A percentile compares a stretch with the other conserved stretches of the same genome.
These are phyloP conservation scores for Colletotrichum sansevieriae DNA, from an alignment of 2,329 filamentous ascomycete species.

Conservation along the genomic window DNA sequence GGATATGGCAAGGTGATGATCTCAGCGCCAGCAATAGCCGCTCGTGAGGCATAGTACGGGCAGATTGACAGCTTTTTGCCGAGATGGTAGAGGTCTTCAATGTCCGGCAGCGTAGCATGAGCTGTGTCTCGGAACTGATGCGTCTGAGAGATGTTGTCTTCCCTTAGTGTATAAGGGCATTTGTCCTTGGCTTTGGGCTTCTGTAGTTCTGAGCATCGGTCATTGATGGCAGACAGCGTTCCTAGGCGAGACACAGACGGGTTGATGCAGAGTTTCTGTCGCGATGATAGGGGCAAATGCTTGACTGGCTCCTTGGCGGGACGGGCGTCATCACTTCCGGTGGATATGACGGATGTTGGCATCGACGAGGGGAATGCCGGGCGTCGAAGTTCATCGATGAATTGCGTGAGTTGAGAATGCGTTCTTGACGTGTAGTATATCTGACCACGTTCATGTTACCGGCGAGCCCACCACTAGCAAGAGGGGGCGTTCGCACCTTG, in stretches of 20 bases:
- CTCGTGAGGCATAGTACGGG: constrained; percentile 95
- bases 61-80: constrained; percentile 86
- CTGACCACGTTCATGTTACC: constrained; percentile 54
- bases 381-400: constrained; percentile 83
- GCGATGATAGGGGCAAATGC: constrained; percentile 85
- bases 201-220: constrained; percentile 91
- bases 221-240: constrained; percentile 87
- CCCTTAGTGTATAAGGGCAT: constrained; percentile 83
- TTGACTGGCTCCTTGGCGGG: constrained; percentile 68
- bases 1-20: constrained; percentile 95
- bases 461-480: constrained; percentile 27
- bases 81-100: constrained; percentile 86
- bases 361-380: constrained; percentile 83
- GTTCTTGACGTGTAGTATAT: constrained; percentile 95
- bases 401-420: constrained; percentile 91
- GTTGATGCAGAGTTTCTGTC: constrained; percentile 93
- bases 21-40: constrained; percentile 85
- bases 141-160: constrained; percentile 78
- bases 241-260: constrained; percentile 79
- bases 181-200: constrained; percentile 75
- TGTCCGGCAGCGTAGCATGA: constrained; percentile 88
- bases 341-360: constrained; percentile 55
- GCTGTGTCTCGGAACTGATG: constrained; percentile 88
- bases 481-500: constrained; percentile 64
- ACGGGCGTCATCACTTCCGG: constrained; percentile 19